These are phyloP conservation scores for Camellia oleifera DNA, from an alignment of 179 eudicot genomes.

Conservation along the genomic window DNA sequence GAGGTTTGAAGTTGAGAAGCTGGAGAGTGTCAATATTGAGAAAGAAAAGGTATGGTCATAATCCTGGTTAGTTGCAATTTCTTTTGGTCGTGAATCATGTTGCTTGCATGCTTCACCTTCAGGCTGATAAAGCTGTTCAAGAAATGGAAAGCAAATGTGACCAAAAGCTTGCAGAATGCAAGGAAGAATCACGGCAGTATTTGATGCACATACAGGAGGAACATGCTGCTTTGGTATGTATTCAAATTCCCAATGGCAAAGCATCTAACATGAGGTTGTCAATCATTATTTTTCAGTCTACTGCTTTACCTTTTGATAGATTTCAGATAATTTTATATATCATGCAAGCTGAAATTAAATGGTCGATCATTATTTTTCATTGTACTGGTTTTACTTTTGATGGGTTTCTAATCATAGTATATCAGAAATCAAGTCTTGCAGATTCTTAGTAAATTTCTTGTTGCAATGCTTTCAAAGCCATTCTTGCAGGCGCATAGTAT, in stretches of 20 bases:
- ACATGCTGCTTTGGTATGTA: conserved; percentile 66
- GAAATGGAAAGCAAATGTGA: conserved; percentile 64
- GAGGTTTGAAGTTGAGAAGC: conserved; percentile 83
- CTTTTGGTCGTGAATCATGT: background rate
- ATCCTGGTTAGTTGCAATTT: conserved; percentile 5
- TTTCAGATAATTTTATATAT: background rate
- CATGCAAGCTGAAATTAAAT: conserved; percentile 4
- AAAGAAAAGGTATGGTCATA: conserved; percentile 71
- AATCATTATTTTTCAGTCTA: background rate
- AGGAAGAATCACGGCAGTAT: conserved; percentile 59
- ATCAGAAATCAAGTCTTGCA: background rate
- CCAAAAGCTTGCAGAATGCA: conserved; percentile 55
- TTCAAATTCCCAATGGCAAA: conserved; percentile 13
- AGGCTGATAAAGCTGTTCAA: conserved; percentile 69
- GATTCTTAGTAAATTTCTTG: conserved; percentile 6
- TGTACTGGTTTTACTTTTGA: background rate
- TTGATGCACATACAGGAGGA: conserved; percentile 65
- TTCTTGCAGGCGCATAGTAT: background rate
- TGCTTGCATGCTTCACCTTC: conserved; percentile 25
- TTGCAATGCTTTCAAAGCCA: background rate
- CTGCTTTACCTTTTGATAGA: background rate
- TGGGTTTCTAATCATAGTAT: background rate
- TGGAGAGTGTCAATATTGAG: conserved; percentile 63
- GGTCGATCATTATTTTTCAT: background rate
- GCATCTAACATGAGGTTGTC: background rate